phyloP scores from a whole-genome alignment of 129 eudicot genomes.

The Flaveria sonorensis region DNA sequence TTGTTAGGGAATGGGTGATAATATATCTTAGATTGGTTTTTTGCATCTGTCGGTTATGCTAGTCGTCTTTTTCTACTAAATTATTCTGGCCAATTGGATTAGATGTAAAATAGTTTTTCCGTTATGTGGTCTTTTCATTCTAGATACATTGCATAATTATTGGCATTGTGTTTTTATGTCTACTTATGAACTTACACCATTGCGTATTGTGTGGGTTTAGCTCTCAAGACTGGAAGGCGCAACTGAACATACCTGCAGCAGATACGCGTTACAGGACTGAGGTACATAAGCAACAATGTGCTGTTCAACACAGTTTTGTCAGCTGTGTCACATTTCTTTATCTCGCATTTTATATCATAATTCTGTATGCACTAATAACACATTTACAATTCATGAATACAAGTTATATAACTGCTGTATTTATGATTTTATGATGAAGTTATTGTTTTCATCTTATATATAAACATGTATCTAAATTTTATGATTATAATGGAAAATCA shows the following conservation, averaged over 20 bases:
- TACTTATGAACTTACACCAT: conserved; percentile 17
- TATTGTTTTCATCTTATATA: neutral
- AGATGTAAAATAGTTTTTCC: neutral
- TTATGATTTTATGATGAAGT: neutral
- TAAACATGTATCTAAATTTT: neutral
- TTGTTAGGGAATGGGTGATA: neutral
- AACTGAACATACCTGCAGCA: conserved; percentile 48
- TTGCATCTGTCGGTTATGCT: conserved; percentile 13
- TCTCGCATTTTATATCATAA: neutral
- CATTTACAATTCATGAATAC: neutral
- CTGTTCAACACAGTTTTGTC: neutral
- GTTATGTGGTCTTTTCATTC: conserved; percentile 6
- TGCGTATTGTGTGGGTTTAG: conserved; percentile 32
- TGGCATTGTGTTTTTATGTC: neutral
- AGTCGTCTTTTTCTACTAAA: neutral
- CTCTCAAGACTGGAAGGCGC: conserved; percentile 70
- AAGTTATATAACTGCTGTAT: neutral
- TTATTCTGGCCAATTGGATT: neutral
- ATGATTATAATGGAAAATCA: neutral
- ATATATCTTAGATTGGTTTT: neutral
- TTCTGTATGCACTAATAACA: neutral
- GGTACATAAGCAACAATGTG: conserved; percentile 41
- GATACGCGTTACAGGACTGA: conserved; percentile 63
- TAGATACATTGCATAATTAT: conserved; percentile 9
- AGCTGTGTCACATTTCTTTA: neutral